phyloP scores from a whole-genome alignment of 441 rosid species.

The Adansonia madagascariensis region DNA sequence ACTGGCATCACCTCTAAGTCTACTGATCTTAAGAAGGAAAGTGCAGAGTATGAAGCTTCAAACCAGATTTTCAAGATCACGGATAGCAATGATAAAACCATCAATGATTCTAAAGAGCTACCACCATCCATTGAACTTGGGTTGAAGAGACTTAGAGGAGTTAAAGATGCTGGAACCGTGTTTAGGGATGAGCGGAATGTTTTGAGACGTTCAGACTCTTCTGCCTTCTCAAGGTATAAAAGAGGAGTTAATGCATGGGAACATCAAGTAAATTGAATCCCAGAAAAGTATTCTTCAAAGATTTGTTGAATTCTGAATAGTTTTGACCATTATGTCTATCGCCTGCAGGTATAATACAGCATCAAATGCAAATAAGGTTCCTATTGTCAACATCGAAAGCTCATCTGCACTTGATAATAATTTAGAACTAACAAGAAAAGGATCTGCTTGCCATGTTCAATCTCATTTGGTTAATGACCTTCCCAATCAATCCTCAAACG shows the following conservation, averaged over 20 bases:
- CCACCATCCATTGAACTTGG: slow-evolving; percentile 41
- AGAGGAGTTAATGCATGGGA: neutral
- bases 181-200: slow-evolving; percentile 50
- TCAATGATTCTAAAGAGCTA: slow-evolving; percentile 39
- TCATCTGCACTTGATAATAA: slow-evolving; percentile 42
- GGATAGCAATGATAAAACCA: slow-evolving; percentile 37
- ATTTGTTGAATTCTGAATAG: slow-evolving; percentile 5
- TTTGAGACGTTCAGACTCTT: slow-evolving; percentile 53
- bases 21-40: slow-evolving; percentile 30
- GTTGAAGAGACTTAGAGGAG: slow-evolving; percentile 53
- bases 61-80: slow-evolving; percentile 38
- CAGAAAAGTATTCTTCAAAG: neutral
- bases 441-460: slow-evolving; percentile 33
- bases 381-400: slow-evolving; percentile 40
- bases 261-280: neutral
- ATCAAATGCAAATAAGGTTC: slow-evolving; percentile 43
- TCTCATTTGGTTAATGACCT: slow-evolving; percentile 45
- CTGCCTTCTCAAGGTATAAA: slow-evolving; percentile 67
- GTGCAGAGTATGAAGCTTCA: slow-evolving; percentile 39
- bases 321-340: slow-evolving; percentile 22
- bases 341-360: slow-evolving; percentile 49
- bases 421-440: slow-evolving; percentile 41
- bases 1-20: slow-evolving; percentile 27
- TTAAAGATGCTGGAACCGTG: slow-evolving; percentile 34
- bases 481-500: slow-evolving; percentile 52